phyloP scores from a whole-genome alignment of 345 rosid species.

The Gynandropsis gynandra region DNA sequence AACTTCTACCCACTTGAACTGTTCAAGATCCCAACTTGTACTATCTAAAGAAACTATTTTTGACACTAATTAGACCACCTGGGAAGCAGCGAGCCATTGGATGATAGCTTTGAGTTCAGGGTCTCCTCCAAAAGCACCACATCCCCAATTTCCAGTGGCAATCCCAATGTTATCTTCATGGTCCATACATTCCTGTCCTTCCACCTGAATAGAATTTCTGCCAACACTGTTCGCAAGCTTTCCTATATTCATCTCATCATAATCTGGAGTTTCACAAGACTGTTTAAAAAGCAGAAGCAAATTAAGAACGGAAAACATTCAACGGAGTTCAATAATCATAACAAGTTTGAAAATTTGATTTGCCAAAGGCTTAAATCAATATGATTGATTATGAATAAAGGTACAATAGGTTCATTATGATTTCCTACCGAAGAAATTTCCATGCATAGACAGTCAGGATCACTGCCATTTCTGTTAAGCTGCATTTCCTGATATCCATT shows the following conservation, averaged over 20 bases:
- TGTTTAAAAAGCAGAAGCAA: slow-evolving; percentile 19
- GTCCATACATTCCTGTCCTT: slow-evolving; percentile 21
- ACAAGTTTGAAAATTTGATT: background rate
- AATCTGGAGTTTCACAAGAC: slow-evolving; percentile 36
- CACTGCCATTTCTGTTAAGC: slow-evolving; percentile 24
- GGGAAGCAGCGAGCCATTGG: slow-evolving; percentile 98
- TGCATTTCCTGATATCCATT: slow-evolving; percentile 22
- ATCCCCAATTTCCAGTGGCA: slow-evolving; percentile 95
- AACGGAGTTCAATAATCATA: background rate
- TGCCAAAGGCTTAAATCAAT: slow-evolving; percentile 2
- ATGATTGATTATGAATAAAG: slow-evolving; percentile 2
- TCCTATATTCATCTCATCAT: slow-evolving; percentile 26
- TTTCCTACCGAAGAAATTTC: slow-evolving; percentile 20
- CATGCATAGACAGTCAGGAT: slow-evolving; percentile 13
- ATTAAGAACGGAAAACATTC: background rate
- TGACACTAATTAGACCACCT: slow-evolving; percentile 37
- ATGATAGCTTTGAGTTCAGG: slow-evolving; percentile 72
- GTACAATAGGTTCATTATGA: slow-evolving; percentile 6
- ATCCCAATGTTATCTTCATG: slow-evolving; percentile 46
- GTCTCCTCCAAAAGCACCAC: slow-evolving; percentile 98
- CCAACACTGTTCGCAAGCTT: slow-evolving; percentile 16
- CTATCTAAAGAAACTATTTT: slow-evolving; percentile 2
- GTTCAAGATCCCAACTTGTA: slow-evolving; percentile 6
- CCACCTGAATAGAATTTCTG: slow-evolving; percentile 22
- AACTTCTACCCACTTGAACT: background rate